Evolutionary conservation across 2,329 filamentous ascomycete species (phyloP).

Genomic region (Decorospora gaudefroyi): DNA sequence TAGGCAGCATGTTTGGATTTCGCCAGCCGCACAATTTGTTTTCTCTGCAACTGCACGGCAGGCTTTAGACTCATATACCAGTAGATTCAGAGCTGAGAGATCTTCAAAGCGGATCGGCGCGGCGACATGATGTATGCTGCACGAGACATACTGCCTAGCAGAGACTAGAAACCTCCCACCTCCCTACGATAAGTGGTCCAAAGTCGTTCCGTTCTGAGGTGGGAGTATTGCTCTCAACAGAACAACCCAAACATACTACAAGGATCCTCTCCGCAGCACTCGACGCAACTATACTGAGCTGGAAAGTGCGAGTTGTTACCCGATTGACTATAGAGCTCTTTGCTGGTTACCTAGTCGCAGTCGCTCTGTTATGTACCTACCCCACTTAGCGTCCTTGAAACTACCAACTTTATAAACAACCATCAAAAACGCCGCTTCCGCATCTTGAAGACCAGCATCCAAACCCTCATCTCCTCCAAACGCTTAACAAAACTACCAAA

Average conservation of each 20-base stretch:
- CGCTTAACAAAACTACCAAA: not conserved
- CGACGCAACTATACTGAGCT: not conserved
- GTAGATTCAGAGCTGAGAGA: not conserved
- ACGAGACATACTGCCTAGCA: constrained; percentile 1
- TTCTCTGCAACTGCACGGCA: not conserved
- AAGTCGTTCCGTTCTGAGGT: constrained; percentile 14
- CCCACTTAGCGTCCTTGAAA: constrained; percentile 29
- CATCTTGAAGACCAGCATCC: too few species aligned
- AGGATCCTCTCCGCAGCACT: not conserved
- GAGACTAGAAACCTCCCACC: not conserved
- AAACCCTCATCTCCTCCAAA: too few species aligned
- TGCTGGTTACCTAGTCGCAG: too few species aligned
- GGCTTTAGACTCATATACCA: not conserved
- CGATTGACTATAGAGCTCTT: constrained; percentile 7
- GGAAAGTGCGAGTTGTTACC: constrained; percentile 33
- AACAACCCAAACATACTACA: not conserved
- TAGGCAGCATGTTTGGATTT: too few species aligned
- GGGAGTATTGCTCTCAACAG: not conserved
- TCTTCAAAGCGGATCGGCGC: constrained; percentile 2
- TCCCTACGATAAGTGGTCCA: constrained; percentile 10
- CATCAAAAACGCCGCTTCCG: too few species aligned
- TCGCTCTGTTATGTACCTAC: too few species aligned
- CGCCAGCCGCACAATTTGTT: too few species aligned
- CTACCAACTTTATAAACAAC: too few species aligned
- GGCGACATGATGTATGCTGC: not conserved